phyloP scores from a whole-genome alignment of 1,139 yeast species.

The Sugiyamaella castrensis region DNA sequence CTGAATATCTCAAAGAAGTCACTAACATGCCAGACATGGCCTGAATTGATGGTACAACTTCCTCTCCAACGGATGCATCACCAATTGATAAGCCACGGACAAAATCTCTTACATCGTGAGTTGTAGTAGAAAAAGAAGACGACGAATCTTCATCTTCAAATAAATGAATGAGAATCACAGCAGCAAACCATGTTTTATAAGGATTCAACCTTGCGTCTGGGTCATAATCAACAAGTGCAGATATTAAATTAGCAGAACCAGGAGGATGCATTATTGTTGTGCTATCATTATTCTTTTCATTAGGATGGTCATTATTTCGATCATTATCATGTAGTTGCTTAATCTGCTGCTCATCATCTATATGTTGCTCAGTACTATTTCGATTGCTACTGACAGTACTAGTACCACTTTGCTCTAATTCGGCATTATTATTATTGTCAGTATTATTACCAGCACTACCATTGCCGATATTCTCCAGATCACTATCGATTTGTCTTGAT shows the following conservation, averaged over 20 bases:
- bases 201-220: slow-evolving; percentile 77
- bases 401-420: neutral
- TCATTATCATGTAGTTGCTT: neutral
- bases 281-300: neutral
- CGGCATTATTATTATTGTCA: slow-evolving; percentile 7
- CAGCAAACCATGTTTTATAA: slow-evolving; percentile 82
- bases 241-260: slow-evolving; percentile 51
- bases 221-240: slow-evolving; percentile 73
- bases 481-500: neutral
- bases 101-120: slow-evolving; percentile 47
- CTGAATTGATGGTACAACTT: slow-evolving; percentile 69
- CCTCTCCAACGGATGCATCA: slow-evolving; percentile 62
- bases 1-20: slow-evolving; percentile 59
- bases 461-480: slow-evolving; percentile 8
- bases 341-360: neutral
- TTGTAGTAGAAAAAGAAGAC: neutral
- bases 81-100: slow-evolving; percentile 64
- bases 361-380: neutral
- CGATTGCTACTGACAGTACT: neutral
- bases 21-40: slow-evolving; percentile 75
- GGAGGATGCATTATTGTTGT: slow-evolving; percentile 1
- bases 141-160: slow-evolving; percentile 46
- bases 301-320: neutral
- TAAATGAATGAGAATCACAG: slow-evolving; percentile 60
- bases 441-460: slow-evolving; percentile 14